Conservation (phyloP, 768 basidiomycete species). For the Pleurotus citrinopileatus region DNA sequence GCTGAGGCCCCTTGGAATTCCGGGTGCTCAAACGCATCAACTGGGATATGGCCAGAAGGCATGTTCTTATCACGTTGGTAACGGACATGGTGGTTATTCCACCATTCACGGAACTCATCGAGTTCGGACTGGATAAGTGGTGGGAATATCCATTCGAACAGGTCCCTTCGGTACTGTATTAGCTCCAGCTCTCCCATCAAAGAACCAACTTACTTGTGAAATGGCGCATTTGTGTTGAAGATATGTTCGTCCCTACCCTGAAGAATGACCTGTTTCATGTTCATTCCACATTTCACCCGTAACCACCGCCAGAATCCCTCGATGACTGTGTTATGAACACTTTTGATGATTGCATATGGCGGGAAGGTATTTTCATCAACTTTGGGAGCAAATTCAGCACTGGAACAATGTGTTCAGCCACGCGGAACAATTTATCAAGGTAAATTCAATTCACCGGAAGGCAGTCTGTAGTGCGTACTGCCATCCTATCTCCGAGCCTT, state of each 20-base stretch:
- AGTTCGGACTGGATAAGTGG: conserved; percentile 25
- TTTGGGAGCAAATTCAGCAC: conserved; percentile 18
- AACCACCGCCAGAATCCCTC: conserved; percentile 29
- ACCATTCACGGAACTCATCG: conserved; percentile 23
- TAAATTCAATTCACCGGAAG: conserved; percentile 10
- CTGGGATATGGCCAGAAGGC: conserved; percentile 27
- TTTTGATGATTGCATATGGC: conserved; percentile 17
- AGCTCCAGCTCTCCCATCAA: conserved; percentile 1
- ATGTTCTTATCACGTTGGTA: conserved; percentile 16
- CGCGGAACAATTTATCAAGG: conserved; percentile 3
- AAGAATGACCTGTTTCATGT: conserved; percentile 19
- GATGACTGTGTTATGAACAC: conserved; percentile 27
- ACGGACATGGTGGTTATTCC: conserved; percentile 27
- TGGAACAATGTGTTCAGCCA: conserved; percentile 7
- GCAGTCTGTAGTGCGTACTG: conserved; percentile 17
- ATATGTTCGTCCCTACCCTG: conserved; percentile 18
- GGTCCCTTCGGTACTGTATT: conserved; percentile 13
- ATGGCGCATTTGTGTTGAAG: conserved; percentile 14
- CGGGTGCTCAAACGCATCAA: conserved; percentile 19
- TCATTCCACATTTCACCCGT: conserved; percentile 14
- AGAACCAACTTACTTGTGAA: conserved; percentile 20
- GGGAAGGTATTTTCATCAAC: conserved; percentile 20
- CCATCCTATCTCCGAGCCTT: conserved; percentile 28
- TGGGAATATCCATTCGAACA: conserved; percentile 32
- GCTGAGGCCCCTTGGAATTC: conserved; percentile 11